Conservation (phyloP, 192 early-diverging fungal genomes). For the Ambispora gerdemannii region DNA sequence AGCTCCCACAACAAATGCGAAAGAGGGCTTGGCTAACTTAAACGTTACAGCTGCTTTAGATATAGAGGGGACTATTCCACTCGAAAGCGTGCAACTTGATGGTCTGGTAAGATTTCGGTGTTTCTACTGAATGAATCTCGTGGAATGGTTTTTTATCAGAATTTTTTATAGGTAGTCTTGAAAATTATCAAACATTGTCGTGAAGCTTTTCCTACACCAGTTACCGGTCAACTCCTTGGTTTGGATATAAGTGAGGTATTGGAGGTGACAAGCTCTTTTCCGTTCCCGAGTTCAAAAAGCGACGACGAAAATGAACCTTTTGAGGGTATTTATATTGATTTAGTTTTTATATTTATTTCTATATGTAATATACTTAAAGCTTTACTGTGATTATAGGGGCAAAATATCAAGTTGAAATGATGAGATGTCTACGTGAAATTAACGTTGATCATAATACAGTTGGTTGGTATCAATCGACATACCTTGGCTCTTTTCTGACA, state of each 20-base stretch:
- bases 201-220: conserved; percentile 71
- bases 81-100: conserved; percentile 69
- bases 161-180: conserved; percentile 65
- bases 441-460: conserved; percentile 96
- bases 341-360: too few relatives aligned
- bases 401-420: conserved; percentile 93
- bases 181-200: conserved; percentile 98
- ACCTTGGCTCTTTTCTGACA: conserved; percentile 86
- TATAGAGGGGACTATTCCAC: conserved; percentile 53
- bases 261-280: conserved; percentile 90
- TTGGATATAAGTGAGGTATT: conserved; percentile 88
- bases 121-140: too few relatives aligned
- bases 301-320: conserved; percentile 29
- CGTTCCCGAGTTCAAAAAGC: conserved; percentile 61
- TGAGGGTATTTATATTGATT: conserved; percentile 27
- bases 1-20: not conserved
- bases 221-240: conserved; percentile 92
- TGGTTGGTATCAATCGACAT: conserved; percentile 95
- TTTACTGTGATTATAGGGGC: conserved; percentile 30
- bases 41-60: conserved; percentile 52
- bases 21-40: conserved; percentile 7
- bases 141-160: too few relatives aligned
- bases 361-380: too few relatives aligned
- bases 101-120: conserved; percentile 53
- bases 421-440: conserved; percentile 86